Percentiles rank a stretch among this genome's conserved stretches.
Conservation (phyloP, 1,139 yeast species). For the Starmera stellimalicola region DNA sequence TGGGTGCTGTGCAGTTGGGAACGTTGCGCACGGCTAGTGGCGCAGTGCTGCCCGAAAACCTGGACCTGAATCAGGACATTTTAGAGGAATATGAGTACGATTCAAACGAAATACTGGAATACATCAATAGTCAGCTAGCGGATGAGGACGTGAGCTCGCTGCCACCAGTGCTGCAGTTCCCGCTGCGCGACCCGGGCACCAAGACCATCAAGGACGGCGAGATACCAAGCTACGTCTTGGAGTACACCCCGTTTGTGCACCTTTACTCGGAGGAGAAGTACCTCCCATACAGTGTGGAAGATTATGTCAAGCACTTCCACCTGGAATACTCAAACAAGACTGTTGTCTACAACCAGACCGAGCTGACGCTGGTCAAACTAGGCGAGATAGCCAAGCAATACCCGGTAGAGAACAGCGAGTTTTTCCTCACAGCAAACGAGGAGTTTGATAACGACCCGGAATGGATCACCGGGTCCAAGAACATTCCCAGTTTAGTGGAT, state of each 20-base stretch:
- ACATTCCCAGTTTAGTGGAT: slow-evolving; percentile 59
- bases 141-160: slow-evolving; percentile 3
- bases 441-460: slow-evolving; percentile 73
- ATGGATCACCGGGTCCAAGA: slow-evolving; percentile 72
- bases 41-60: too few species aligned
- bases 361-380: slow-evolving; percentile 17
- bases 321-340: slow-evolving; percentile 40
- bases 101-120: slow-evolving; percentile 4
- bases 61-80: slow-evolving; percentile 6
- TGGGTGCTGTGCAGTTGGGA: too few species aligned
- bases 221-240: slow-evolving; percentile 67
- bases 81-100: slow-evolving; percentile 9
- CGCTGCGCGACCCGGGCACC: slow-evolving; percentile 13
- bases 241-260: slow-evolving; percentile 74
- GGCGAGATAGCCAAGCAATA: slow-evolving; percentile 15
- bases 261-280: slow-evolving; percentile 84
- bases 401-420: too few species aligned
- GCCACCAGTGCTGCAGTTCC: slow-evolving; percentile 19
- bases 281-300: slow-evolving; percentile 71
- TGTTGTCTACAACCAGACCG: slow-evolving; percentile 8
- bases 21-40: too few species aligned
- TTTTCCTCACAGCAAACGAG: slow-evolving; percentile 54
- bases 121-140: slow-evolving; percentile 2
- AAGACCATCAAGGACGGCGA: slow-evolving; percentile 37
- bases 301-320: slow-evolving; percentile 58